Base-by-base conservation (phyloP, 169 alveolate genomes). In the Cardiosporidium cionae region DNA sequence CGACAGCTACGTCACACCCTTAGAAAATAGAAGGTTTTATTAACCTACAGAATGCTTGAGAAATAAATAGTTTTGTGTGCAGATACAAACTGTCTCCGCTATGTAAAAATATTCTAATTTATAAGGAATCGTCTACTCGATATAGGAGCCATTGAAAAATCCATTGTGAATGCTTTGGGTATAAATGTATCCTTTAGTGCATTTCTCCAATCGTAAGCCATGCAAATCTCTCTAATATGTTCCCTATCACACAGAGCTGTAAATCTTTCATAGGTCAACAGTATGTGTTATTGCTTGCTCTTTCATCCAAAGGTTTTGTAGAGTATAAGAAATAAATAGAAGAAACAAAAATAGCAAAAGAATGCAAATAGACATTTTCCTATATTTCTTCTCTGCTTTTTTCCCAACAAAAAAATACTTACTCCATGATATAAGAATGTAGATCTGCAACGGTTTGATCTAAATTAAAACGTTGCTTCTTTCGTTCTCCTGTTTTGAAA, bases 391-490 rank as follows among this genome's bases (percentile, higher is more conserved):
- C 16, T 44, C 16, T 44, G 9, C 16, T 16, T 44, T 16, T 9
- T 9, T 29, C 7, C 28, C 54, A 25, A 44, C 7, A 65, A 25
- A 9, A 65, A 52, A 0, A 0, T 25, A 27, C 76, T 44, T 29
- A 54, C 79, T 28, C 52, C 6, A 23, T 28, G 0, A 72, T 72
- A 53, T 44, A 72, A 29, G 76, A 83, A 72, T 81, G 89, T 36
- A 91, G 34, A 63, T 83, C 91, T 7, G 81, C 82, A 5, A 91
- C 84, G 28, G 89, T 83, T 65, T 85, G 74, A 28, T 29, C 69
- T 0, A 79, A 53, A 65, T 90, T 88, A 35, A 91, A 73, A 36
- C 84, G 77, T 33, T 87, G 78, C 2, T 80, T 81, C 16, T 82
- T 81, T n/a, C 85, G 80, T 63, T 89, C 89, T 9, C n/a, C n/a